Evolutionary conservation across 73 alveolate genomes (phyloP).

Genomic region (Uronychia setigera): DNA sequence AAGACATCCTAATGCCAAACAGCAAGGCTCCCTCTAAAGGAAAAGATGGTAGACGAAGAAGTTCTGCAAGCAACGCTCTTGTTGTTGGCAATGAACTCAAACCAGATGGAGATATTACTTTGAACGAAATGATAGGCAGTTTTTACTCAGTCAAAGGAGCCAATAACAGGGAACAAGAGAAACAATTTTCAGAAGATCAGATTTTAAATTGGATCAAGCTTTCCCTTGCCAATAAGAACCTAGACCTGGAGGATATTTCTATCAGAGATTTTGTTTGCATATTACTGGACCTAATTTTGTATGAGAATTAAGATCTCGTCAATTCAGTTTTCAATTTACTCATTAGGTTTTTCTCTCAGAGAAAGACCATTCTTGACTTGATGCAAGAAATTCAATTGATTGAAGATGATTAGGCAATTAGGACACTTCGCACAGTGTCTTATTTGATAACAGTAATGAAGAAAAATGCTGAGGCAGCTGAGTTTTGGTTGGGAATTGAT

Average conservation of each 20-base stretch:
- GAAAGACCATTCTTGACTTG: conserved; percentile 10
- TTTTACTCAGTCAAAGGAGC: not conserved
- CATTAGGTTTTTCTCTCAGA: conserved; percentile 12
- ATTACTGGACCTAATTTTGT: conserved; percentile 24
- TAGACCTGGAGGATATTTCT: conserved; percentile 29
- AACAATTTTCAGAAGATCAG: not conserved
- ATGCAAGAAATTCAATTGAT: conserved; percentile 21
- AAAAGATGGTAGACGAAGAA: conserved; percentile 5
- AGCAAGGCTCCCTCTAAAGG: not conserved
- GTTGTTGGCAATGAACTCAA: not conserved
- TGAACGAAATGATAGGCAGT: not conserved
- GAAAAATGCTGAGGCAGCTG: conserved; percentile 29
- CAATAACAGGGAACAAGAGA: not conserved
- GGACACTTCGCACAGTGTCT: not conserved
- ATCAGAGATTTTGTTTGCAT: conserved; percentile 27
- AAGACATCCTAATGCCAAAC: not conserved
- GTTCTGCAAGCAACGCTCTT: too few relatives aligned
- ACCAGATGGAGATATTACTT: not conserved
- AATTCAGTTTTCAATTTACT: conserved; percentile 5
- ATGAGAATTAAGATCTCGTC: conserved; percentile 15
- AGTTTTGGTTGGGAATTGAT: conserved; percentile 34
- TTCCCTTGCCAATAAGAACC: conserved; percentile 9
- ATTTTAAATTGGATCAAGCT: conserved; percentile 38
- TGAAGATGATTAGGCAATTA: conserved; percentile 20
- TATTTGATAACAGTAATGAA: conserved; percentile 2